Base-by-base conservation (phyloP, 2,329 filamentous ascomycete species). In the Nemania sp. region DNA sequence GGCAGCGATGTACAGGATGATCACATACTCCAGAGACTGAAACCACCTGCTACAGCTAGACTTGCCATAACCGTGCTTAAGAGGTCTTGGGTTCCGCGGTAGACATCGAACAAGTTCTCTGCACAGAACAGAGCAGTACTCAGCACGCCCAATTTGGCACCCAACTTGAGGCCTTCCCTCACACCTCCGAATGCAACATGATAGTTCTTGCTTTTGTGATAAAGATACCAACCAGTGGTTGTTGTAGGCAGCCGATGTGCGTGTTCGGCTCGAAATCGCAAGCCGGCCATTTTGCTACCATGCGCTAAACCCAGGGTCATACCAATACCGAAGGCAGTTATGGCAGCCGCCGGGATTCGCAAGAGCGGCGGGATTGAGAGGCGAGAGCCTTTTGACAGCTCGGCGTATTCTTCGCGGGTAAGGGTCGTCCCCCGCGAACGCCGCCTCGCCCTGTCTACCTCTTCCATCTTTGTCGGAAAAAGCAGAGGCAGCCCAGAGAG, bases 201-300 rank as follows among this genome's bases (percentile, higher is more conserved):
- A 75, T 99, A 97, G 73, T 96, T 97, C 73, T 97, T 97, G 69
- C 86, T 90, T 75, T 97, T 97, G 77, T 97, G 93, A 73, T 99
- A 99, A n/a, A 97, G 82, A 70, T 93, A 99, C 94, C 94, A 99
- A 15, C 91, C 93, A 2, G 86, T 84, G 22, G 90, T 86, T 1
- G 86, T 86, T 3, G 83, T 86, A 17, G 94, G 94, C 58, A 97
- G 84, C 61, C 93, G 89, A 77, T 99, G 94, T 1, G 94, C 91
- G 69, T 99, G 96, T 74, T 99, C 94, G 56, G 94, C 94, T 50
- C 93, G 88, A 76, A 97, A 99, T 33, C 89, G 88, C 53, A 96
- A 79, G 46, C 89, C 86, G 1, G 90, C 83, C 68, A 82, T 85
- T 66, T 86, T 86, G 54, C 86, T 86, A 20, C 90, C 91, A 51